These are phyloP conservation scores for Solanum aculeatissimum DNA, from an alignment of 305 asterid species.

Conservation along the genomic window DNA sequence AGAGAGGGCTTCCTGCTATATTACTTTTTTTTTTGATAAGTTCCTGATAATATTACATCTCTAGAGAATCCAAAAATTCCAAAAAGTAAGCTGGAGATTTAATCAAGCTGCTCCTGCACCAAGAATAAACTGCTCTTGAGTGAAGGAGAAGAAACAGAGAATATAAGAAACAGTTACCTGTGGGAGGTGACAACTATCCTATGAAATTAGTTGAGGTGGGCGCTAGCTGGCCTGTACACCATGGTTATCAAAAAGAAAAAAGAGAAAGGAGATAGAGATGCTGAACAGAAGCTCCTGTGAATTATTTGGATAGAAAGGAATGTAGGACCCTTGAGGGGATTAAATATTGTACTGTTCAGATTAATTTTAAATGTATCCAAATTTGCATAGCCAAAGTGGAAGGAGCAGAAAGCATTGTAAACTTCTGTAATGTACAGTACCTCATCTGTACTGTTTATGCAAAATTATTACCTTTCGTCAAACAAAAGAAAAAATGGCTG, in stretches of 20 bases:
- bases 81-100: neutral
- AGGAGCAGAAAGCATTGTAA: neutral
- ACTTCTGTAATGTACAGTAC: conserved; percentile 11
- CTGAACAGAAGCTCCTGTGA: neutral
- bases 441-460: neutral
- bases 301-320: neutral
- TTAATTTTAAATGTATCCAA: neutral
- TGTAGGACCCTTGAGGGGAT: neutral
- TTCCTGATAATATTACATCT: neutral
- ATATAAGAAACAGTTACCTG: neutral
- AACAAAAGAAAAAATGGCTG: neutral
- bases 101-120: neutral
- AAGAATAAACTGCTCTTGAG: neutral
- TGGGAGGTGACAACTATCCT: no score
- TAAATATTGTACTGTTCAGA: neutral
- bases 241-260: no score
- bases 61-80: neutral
- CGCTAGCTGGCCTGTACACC: no score
- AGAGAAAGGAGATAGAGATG: neutral
- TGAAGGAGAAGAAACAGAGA: neutral
- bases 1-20: neutral
- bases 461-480: neutral
- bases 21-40: no score
- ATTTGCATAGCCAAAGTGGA: neutral
- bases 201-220: no score